A percentile compares a stretch with the other conserved stretches of the same genome.
Conservation (phyloP, 129 eudicot genomes). For the Glebionis coronaria region DNA sequence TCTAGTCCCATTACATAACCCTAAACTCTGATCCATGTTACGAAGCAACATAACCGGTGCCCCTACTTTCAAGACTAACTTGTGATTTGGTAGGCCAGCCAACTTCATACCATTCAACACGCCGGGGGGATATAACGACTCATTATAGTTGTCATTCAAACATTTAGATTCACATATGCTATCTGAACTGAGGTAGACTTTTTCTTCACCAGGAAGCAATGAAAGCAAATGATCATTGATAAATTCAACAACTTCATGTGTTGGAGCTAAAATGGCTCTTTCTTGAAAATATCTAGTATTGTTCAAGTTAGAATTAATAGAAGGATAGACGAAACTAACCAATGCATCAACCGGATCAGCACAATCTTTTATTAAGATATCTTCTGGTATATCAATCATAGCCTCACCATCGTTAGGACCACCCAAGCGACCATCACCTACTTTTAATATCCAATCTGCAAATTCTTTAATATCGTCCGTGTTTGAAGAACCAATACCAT, state of each 20-base stretch:
- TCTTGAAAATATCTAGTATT: slow-evolving; percentile 6
- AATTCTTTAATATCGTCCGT: too few relatives aligned
- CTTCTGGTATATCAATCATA: not conserved
- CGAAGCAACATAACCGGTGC: not conserved
- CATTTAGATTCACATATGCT: not conserved
- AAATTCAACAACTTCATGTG: not conserved
- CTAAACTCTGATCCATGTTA: not conserved
- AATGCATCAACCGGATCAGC: not conserved
- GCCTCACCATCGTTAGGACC: too few relatives aligned
- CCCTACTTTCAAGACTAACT: not conserved
- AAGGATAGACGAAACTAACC: slow-evolving; percentile 3
- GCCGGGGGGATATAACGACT: not conserved
- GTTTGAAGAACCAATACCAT: too few relatives aligned
- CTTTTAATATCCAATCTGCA: too few relatives aligned
- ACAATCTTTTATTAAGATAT: not conserved
- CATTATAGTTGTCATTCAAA: not conserved
- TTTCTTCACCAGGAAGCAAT: not conserved
- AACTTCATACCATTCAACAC: not conserved
- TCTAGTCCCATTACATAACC: not conserved
- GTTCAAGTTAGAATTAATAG: not conserved
- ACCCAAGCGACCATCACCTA: too few relatives aligned
- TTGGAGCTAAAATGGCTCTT: slow-evolving; percentile 20
- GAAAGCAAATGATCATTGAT: slow-evolving; percentile 15
- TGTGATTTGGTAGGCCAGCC: not conserved
- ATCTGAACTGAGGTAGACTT: not conserved